Evolutionary conservation across 768 basidiomycete genomes (phyloP).

Genomic region (Fistulinella prunicolor): DNA sequence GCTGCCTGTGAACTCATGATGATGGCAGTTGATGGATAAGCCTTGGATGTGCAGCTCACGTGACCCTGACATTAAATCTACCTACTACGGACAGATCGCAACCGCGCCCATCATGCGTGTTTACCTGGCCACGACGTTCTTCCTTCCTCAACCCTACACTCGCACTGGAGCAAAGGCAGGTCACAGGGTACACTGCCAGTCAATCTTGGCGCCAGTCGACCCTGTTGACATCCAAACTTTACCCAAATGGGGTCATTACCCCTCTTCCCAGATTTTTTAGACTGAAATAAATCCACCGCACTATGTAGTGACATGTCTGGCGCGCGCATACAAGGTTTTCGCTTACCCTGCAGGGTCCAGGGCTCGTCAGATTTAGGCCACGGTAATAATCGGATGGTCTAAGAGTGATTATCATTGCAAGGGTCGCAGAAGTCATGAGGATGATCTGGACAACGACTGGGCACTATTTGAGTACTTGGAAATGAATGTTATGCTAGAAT

Average conservation of each 20-base stretch:
- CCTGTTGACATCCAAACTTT: too few species aligned
- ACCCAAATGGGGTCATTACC: too few species aligned
- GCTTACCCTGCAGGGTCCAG: conserved; percentile 25
- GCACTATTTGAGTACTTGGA: conserved; percentile 18
- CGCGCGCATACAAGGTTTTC: conserved; percentile 5
- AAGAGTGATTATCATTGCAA: conserved; percentile 7
- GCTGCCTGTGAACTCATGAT: conserved; percentile 39
- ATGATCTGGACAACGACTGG: conserved; percentile 6
- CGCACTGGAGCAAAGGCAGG: neutral
- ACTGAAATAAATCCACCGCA: too few species aligned
- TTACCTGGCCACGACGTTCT: neutral
- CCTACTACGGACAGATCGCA: conserved; percentile 1
- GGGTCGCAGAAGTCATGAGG: conserved; percentile 3
- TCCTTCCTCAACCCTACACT: conserved; percentile 11
- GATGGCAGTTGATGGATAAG: too few species aligned
- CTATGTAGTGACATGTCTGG: neutral
- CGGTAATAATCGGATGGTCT: neutral
- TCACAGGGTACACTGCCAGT: too few species aligned
- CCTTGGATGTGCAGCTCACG: too few species aligned
- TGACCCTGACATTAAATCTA: neutral
- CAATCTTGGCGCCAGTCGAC: too few species aligned
- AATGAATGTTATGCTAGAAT: conserved; percentile 26
- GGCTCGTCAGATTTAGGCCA: conserved; percentile 2
- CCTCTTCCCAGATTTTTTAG: too few species aligned
- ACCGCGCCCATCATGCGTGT: conserved; percentile 28